These are phyloP conservation scores for Galeopsis tetrahit DNA, from an alignment of 257 asterid genomes.

Conservation along the genomic window DNA sequence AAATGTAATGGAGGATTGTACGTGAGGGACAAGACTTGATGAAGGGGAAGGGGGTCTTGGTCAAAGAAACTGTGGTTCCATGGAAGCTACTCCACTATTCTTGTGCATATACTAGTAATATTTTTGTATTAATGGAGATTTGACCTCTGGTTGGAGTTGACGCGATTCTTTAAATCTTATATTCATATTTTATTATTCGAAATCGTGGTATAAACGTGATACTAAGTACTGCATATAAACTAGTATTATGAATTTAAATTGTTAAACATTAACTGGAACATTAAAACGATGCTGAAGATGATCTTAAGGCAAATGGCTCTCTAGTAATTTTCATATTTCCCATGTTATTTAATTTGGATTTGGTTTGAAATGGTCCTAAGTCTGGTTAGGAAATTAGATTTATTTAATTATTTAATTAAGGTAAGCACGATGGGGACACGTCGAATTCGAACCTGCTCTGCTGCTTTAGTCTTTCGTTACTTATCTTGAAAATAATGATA, in stretches of 20 bases:
- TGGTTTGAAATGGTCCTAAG: slow-evolving; percentile 27
- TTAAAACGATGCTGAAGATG: background rate
- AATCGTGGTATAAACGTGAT: background rate
- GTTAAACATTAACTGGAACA: background rate
- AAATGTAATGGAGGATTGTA: too few species aligned
- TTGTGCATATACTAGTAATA: slow-evolving; percentile 8
- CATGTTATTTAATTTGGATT: background rate
- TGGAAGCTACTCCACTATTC: slow-evolving; percentile 47
- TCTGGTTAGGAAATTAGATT: background rate
- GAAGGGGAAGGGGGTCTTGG: slow-evolving; percentile 24
- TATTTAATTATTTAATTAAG: slow-evolving; percentile 10
- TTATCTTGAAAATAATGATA: background rate
- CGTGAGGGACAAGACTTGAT: too few species aligned
- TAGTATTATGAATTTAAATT: background rate
- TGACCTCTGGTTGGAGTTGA: slow-evolving; percentile 32
- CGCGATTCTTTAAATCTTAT: background rate
- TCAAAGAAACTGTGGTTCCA: slow-evolving; percentile 38
- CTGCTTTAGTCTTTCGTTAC: background rate
- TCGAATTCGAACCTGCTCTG: slow-evolving; percentile 16
- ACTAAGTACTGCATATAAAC: background rate
- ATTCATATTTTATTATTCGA: background rate
- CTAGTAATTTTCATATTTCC: background rate
- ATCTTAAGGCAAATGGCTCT: background rate
- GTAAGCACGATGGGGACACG: slow-evolving; percentile 33
- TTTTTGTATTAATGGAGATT: background rate